Conservation (phyloP, 352 stramenopile species). For the Peronospora farinosa region DNA sequence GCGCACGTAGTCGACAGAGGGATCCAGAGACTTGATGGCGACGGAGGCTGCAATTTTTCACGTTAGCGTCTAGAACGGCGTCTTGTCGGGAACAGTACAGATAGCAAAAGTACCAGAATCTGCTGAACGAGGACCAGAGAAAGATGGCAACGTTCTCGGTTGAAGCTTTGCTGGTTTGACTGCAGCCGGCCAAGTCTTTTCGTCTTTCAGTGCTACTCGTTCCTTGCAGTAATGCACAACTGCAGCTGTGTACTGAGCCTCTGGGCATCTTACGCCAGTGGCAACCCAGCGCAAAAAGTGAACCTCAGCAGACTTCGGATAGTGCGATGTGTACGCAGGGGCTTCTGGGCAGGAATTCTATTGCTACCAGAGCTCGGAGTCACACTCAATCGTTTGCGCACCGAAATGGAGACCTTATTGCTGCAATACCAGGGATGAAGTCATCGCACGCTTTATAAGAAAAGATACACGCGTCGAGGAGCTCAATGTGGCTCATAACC, state of each 20-base stretch:
- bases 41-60: no score
- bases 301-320: slow-evolving; percentile 70
- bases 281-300: slow-evolving; percentile 48
- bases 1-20: no score
- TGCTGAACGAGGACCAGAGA: no score
- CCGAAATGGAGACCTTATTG: slow-evolving; percentile 56
- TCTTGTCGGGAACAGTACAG: no score
- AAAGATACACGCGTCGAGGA: slow-evolving; percentile 75
- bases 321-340: slow-evolving; percentile 48
- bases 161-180: no score
- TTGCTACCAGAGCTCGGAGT: slow-evolving; percentile 55
- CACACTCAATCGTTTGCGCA: slow-evolving; percentile 73
- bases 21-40: no score
- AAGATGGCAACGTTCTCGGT: no score
- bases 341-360: slow-evolving; percentile 53
- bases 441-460: slow-evolving; percentile 64
- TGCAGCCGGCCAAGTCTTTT: no score
- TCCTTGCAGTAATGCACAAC: slow-evolving; percentile 43
- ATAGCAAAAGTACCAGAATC: no score
- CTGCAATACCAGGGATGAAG: slow-evolving; percentile 45
- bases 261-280: slow-evolving; percentile 54
- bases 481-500: slow-evolving; percentile 72
- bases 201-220: no score
- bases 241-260: slow-evolving; percentile 56
- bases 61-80: no score